These are phyloP conservation scores for Avena sativa DNA, from an alignment of 176 grass and related monocot genomes.

Conservation along the genomic window DNA sequence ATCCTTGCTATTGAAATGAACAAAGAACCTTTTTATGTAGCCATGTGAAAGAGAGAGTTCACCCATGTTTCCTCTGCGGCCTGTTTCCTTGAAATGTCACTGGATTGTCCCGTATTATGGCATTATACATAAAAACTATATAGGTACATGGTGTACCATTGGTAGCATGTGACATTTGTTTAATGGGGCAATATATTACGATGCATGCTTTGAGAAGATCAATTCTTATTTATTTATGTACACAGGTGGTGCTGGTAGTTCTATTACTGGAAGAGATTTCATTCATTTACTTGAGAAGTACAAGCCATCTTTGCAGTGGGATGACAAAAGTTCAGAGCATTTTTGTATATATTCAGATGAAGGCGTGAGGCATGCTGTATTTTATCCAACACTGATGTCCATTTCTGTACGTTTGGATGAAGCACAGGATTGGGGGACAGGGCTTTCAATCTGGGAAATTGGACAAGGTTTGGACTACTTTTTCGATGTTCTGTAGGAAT, in stretches of 20 bases:
- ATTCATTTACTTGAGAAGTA: conserved; percentile 77
- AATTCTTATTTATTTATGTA: conserved; percentile 33
- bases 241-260: conserved; percentile 62
- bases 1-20: neutral
- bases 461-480: conserved; percentile 96
- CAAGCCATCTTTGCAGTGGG: conserved; percentile 76
- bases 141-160: conserved; percentile 13
- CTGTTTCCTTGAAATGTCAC: conserved; percentile 30
- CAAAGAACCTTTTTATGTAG: conserved; percentile 25
- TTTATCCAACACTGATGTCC: conserved; percentile 78
- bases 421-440: conserved; percentile 68
- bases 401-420: conserved; percentile 77
- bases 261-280: conserved; percentile 78
- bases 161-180: neutral
- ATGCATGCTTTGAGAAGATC: conserved; percentile 29
- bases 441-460: conserved; percentile 93
- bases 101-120: conserved; percentile 20
- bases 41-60: conserved; percentile 6
- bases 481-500: conserved; percentile 76
- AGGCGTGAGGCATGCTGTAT: conserved; percentile 76
- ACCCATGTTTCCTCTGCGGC: conserved; percentile 3
- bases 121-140: conserved; percentile 28
- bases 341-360: conserved; percentile 74
- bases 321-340: conserved; percentile 84
- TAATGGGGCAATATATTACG: conserved; percentile 13